Conservation (phyloP, 2,329 filamentous ascomycete species). For the Laburnicola sp. region DNA sequence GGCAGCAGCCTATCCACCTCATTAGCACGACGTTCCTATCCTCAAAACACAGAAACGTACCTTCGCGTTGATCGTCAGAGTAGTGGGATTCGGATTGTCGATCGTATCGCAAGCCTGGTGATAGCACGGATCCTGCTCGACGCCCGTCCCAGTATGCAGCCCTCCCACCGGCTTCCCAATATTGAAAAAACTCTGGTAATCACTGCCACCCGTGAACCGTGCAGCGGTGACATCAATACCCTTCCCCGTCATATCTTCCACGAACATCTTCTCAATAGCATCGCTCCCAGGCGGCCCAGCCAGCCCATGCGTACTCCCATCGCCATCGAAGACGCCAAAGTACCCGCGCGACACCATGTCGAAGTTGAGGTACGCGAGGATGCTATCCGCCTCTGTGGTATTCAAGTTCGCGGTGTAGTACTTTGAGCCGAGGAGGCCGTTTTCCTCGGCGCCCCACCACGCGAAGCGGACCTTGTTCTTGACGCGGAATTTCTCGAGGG, state of each 20-base stretch:
- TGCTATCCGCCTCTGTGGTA: slow-evolving; percentile 38
- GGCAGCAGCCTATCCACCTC: slow-evolving; percentile 31
- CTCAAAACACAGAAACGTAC: slow-evolving; percentile 23
- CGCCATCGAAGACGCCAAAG: slow-evolving; percentile 47
- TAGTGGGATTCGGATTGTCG: slow-evolving; percentile 43
- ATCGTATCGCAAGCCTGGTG: slow-evolving; percentile 46
- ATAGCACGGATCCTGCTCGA: slow-evolving; percentile 47
- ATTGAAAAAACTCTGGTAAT: slow-evolving; percentile 48
- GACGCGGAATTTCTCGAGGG: slow-evolving; percentile 43
- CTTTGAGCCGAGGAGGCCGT: slow-evolving; percentile 44
- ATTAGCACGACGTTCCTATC: slow-evolving; percentile 8
- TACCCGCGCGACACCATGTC: slow-evolving; percentile 48
- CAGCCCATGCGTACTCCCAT: slow-evolving; percentile 41
- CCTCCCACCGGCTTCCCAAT: slow-evolving; percentile 47
- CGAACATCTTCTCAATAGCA: slow-evolving; percentile 42
- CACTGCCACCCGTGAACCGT: slow-evolving; percentile 45
- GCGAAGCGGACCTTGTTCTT: slow-evolving; percentile 49
- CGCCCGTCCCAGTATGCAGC: slow-evolving; percentile 47
- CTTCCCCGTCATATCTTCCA: slow-evolving; percentile 40
- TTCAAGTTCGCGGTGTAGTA: slow-evolving; percentile 44
- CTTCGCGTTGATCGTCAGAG: slow-evolving; percentile 44
- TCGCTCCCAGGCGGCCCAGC: slow-evolving; percentile 40
- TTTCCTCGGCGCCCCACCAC: slow-evolving; percentile 49
- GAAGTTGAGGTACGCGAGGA: slow-evolving; percentile 49
- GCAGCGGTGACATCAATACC: slow-evolving; percentile 44